A percentile compares a stretch with the other conserved stretches of the same genome.
Evolutionary conservation across 2,329 filamentous ascomycete species (phyloP).

Genomic region (Botrytis fragariae): DNA sequence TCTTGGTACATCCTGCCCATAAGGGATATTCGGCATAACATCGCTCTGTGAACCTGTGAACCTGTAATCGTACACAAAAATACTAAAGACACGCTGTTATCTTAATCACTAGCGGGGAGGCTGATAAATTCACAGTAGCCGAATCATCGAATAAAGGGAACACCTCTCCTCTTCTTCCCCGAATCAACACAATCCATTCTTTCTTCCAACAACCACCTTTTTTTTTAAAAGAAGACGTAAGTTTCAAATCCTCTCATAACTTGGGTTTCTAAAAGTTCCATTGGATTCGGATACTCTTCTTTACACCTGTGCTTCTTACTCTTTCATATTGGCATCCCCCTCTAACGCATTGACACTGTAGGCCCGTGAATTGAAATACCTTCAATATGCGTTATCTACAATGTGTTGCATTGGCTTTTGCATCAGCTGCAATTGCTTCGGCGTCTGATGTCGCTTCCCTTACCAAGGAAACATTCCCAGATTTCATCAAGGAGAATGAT

Average conservation of each 20-base stretch:
- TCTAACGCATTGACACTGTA: slow-evolving; percentile 24
- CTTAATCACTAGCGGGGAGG: slow-evolving; percentile 19
- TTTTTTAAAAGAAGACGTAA: slow-evolving; percentile 17
- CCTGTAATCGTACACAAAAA: background rate
- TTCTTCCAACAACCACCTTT: slow-evolving; percentile 11
- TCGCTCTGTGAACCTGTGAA: background rate
- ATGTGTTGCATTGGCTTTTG: slow-evolving; percentile 36
- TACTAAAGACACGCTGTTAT: slow-evolving; percentile 21
- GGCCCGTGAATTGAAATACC: slow-evolving; percentile 17
- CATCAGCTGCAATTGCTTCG: slow-evolving; percentile 53
- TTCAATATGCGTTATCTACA: slow-evolving; percentile 37
- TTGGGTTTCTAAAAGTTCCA: background rate
- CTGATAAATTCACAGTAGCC: slow-evolving; percentile 22
- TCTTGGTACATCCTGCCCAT: background rate
- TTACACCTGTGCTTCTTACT: background rate
- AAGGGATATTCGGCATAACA: background rate
- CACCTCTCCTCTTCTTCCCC: slow-evolving; percentile 29
- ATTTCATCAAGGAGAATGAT: slow-evolving; percentile 81
- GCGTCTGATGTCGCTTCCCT: slow-evolving; percentile 82
- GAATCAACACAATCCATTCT: slow-evolving; percentile 10
- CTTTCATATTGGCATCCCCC: background rate
- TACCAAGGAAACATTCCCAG: slow-evolving; percentile 81
- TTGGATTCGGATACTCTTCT: background rate
- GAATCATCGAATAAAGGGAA: slow-evolving; percentile 28
- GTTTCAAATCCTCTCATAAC: background rate